Percentiles rank a stretch among this genome's conserved stretches.
Conservation (phyloP, 805 yeast genomes). For the Isabelozyma pseudorhagii region DNA sequence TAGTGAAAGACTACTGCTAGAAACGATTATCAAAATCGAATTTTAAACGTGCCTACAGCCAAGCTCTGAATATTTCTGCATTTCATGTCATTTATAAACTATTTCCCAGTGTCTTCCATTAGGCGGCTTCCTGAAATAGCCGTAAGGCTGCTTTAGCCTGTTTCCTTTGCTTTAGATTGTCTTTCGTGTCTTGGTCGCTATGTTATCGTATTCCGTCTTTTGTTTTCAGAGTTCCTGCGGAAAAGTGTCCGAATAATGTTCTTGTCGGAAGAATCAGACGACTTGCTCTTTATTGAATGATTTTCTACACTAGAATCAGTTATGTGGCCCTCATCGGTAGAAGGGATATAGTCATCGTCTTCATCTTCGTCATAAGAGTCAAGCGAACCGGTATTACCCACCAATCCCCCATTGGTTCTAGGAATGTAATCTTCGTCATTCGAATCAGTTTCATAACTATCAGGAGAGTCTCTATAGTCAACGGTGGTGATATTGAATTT, state of each 20-base stretch:
- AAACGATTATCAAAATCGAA: no score
- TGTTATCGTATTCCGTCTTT: slow-evolving; percentile 3
- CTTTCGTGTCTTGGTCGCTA: no score
- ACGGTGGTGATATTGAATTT: not conserved
- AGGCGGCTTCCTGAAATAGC: no score
- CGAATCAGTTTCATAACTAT: slow-evolving; percentile 7
- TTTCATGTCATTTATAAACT: no score
- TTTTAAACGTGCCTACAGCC: no score
- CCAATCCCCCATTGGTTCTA: not conserved
- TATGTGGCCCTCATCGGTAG: slow-evolving; percentile 1
- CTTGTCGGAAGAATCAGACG: slow-evolving; percentile 1
- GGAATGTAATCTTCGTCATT: slow-evolving; percentile 5
- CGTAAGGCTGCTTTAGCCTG: no score
- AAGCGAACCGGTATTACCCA: not conserved
- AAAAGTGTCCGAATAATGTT: not conserved
- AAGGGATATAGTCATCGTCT: slow-evolving; percentile 1
- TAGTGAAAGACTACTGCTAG: not conserved
- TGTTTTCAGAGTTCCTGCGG: not conserved
- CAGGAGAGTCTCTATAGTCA: not conserved
- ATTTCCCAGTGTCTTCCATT: no score
- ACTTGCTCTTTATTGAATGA: not conserved
- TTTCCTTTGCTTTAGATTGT: no score
- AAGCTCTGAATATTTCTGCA: no score
- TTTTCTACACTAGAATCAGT: not conserved
- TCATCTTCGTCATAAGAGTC: slow-evolving; percentile 7